These are phyloP conservation scores for Curvularia verruculosa DNA, from an alignment of 2,329 filamentous ascomycete species.

Conservation along the genomic window DNA sequence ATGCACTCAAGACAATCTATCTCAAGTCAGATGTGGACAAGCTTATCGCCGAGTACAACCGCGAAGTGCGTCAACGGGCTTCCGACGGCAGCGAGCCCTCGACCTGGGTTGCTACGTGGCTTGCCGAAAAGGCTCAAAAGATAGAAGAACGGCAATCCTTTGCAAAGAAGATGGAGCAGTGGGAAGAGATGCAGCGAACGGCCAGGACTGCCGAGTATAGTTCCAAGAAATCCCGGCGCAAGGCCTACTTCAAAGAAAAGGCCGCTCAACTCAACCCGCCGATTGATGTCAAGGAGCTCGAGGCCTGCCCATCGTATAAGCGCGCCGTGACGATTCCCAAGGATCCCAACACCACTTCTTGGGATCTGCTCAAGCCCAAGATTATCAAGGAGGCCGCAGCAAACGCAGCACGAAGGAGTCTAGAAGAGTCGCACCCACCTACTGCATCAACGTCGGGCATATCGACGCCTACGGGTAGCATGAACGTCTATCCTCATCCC, in stretches of 20 bases:
- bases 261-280: slow-evolving; percentile 47
- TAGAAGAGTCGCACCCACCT: slow-evolving; percentile 16
- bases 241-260: slow-evolving; percentile 46
- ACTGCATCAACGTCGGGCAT: slow-evolving; percentile 28
- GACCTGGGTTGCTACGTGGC: slow-evolving; percentile 32
- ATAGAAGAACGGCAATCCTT: slow-evolving; percentile 42
- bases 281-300: slow-evolving; percentile 42
- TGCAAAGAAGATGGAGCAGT: slow-evolving; percentile 47
- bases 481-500: slow-evolving; percentile 20
- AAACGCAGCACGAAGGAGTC: slow-evolving; percentile 15
- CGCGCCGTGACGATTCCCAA: slow-evolving; percentile 49
- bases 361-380: slow-evolving; percentile 46
- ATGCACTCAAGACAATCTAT: slow-evolving; percentile 44
- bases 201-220: slow-evolving; percentile 39
- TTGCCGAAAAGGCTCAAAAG: slow-evolving; percentile 30
- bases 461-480: slow-evolving; percentile 26
- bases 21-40: slow-evolving; percentile 38
- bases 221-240: slow-evolving; percentile 43
- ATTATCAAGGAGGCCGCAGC: slow-evolving; percentile 44
- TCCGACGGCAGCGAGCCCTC: slow-evolving; percentile 29
- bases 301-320: slow-evolving; percentile 49
- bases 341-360: slow-evolving; percentile 45
- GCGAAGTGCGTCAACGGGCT: slow-evolving; percentile 23
- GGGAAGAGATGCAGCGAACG: slow-evolving; percentile 43
- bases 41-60: slow-evolving; percentile 34